phyloP scores from a whole-genome alignment of 75 land plant species.

The Pinus tabuliformis region DNA sequence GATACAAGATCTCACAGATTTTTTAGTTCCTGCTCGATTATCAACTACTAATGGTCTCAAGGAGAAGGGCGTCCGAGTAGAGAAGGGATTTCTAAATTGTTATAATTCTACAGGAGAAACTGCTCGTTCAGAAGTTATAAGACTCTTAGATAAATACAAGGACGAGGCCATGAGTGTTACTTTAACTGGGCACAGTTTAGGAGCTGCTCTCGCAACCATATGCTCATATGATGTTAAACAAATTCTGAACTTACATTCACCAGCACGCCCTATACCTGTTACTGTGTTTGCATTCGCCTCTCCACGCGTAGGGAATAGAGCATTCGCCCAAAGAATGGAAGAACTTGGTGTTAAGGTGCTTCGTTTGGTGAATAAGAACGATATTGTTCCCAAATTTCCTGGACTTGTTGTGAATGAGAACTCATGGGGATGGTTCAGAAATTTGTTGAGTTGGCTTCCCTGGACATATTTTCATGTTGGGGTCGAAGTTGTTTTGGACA shows the following conservation, averaged over 20 bases:
- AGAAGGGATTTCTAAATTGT: background rate
- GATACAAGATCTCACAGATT: background rate
- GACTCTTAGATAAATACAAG: conserved; percentile 36
- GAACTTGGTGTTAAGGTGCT: conserved; percentile 67
- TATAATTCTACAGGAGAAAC: background rate
- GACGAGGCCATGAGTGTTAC: conserved; percentile 62
- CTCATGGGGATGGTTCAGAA: conserved; percentile 15
- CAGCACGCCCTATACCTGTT: conserved; percentile 29
- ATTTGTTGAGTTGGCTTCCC: conserved; percentile 17
- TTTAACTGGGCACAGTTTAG: conserved; percentile 69
- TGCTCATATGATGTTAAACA: conserved; percentile 65
- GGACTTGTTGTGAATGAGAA: conserved; percentile 58
- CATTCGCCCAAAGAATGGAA: conserved; percentile 45
- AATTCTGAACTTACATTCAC: conserved; percentile 23
- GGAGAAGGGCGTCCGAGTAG: background rate
- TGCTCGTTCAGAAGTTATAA: conserved; percentile 22
- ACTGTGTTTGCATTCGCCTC: conserved; percentile 65
- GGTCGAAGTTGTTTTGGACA: conserved; percentile 35
- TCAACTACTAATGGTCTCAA: background rate
- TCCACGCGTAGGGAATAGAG: conserved; percentile 65
- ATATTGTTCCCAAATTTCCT: conserved; percentile 61
- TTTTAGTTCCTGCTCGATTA: background rate
- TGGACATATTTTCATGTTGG: conserved; percentile 64
- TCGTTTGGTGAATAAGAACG: conserved; percentile 59
- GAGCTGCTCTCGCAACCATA: conserved; percentile 60